Conservation (phyloP, 2,329 filamentous ascomycete genomes). For the Neofusicoccum sp. region DNA sequence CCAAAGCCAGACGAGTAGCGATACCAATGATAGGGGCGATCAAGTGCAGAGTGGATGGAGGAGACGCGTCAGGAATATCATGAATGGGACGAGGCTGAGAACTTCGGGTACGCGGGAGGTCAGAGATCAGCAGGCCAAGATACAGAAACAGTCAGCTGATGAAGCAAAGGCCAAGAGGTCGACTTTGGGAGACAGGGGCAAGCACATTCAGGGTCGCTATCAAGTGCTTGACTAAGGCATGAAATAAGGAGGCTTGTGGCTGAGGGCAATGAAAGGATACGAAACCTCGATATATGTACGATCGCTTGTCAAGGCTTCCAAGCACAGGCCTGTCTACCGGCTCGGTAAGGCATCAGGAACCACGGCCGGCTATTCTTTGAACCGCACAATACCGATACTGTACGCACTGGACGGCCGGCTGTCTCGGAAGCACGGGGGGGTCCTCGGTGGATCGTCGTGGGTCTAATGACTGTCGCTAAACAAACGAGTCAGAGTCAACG, state of each 20-base stretch:
- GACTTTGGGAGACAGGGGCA: background rate
- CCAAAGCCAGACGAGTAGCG: too few relatives aligned
- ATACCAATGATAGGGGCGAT: background rate
- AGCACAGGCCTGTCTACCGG: slow-evolving; percentile 6
- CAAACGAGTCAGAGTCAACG: too few relatives aligned
- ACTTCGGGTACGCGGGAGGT: background rate
- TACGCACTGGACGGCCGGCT: too few relatives aligned
- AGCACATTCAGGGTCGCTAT: background rate
- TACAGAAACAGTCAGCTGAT: background rate
- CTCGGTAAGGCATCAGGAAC: background rate
- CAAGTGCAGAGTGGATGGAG: background rate
- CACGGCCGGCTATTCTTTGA: too few relatives aligned
- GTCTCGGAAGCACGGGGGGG: too few relatives aligned
- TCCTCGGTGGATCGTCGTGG: too few relatives aligned
- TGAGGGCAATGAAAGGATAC: background rate
- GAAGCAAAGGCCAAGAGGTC: background rate
- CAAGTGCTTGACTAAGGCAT: background rate
- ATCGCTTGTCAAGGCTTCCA: background rate
- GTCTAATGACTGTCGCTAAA: too few relatives aligned
- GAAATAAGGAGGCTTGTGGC: slow-evolving; percentile 12
- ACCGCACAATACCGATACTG: too few relatives aligned
- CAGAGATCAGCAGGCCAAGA: background rate
- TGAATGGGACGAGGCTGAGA: background rate
- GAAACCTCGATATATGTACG: background rate
- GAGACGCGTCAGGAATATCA: slow-evolving; percentile 2